These are phyloP conservation scores for Cryptosporidium canis DNA, from an alignment of 169 alveolate species.

Conservation along the genomic window DNA sequence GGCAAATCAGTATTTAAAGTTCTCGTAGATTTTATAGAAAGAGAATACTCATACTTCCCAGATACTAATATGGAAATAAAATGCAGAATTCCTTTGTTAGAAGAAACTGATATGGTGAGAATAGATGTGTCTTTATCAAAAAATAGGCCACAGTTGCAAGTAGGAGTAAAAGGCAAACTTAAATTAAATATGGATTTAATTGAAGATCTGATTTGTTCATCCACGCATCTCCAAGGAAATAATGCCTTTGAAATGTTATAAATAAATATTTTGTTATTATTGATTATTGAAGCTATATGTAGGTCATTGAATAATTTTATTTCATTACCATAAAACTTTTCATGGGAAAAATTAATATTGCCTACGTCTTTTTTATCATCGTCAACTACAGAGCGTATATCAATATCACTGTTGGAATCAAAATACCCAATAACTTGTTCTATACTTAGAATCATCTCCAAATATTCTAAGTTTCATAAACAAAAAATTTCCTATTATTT, in stretches of 20 bases:
- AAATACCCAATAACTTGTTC: conserved; percentile 63
- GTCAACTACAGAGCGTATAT: not conserved
- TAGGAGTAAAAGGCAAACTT: conserved; percentile 13
- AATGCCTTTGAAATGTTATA: not conserved
- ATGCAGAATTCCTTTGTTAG: conserved; percentile 12
- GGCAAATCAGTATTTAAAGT: not conserved
- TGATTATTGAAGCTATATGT: conserved; percentile 12
- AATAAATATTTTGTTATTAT: not conserved
- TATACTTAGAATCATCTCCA: conserved; percentile 6
- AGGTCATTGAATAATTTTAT: conserved; percentile 25
- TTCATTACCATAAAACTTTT: not conserved
- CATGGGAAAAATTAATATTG: not conserved
- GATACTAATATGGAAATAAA: not conserved
- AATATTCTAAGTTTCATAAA: not conserved
- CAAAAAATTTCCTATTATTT: not conserved
- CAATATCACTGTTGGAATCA: not conserved
- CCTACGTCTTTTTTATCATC: not conserved
- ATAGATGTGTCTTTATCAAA: conserved; percentile 7
- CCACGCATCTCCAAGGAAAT: not conserved
- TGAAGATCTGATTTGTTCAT: not conserved
- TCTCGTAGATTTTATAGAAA: not conserved
- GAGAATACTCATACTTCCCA: not conserved
- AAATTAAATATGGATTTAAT: conserved; percentile 16
- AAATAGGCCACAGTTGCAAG: conserved; percentile 8
- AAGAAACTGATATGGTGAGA: conserved; percentile 16